phyloP scores from a whole-genome alignment of 257 asterid species.

The Solanum sparsipilum region DNA sequence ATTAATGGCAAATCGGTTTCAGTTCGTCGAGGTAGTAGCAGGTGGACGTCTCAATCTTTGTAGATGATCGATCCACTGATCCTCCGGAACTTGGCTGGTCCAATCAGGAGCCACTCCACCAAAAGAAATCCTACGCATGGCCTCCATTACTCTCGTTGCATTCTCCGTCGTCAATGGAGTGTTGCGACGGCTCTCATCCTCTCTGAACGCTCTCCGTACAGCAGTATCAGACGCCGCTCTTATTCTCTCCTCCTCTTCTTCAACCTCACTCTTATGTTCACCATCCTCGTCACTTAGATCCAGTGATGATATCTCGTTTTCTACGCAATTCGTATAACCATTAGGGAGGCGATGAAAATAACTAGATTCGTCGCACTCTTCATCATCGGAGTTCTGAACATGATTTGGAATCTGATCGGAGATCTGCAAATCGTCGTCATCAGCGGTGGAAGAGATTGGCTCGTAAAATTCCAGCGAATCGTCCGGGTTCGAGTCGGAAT shows the following conservation, averaged over 20 bases:
- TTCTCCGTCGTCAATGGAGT: slow-evolving; percentile 67
- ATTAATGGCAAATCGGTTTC: neutral
- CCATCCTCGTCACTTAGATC: slow-evolving; percentile 43
- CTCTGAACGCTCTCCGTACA: slow-evolving; percentile 52
- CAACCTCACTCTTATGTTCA: slow-evolving; percentile 6
- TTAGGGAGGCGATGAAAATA: slow-evolving; percentile 30
- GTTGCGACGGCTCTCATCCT: slow-evolving; percentile 69
- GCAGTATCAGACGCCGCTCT: slow-evolving; percentile 36
- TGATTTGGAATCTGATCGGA: slow-evolving; percentile 4
- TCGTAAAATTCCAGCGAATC: slow-evolving; percentile 54
- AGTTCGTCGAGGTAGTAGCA: slow-evolving; percentile 7
- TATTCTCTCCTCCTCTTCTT: slow-evolving; percentile 7
- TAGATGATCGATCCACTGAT: slow-evolving; percentile 55
- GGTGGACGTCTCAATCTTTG: slow-evolving; percentile 28
- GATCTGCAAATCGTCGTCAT: slow-evolving; percentile 18
- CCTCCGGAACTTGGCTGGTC: slow-evolving; percentile 58
- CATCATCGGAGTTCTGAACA: neutral
- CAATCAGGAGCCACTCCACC: slow-evolving; percentile 65
- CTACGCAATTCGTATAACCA: slow-evolving; percentile 33
- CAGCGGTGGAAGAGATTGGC: slow-evolving; percentile 39
- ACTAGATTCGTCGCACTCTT: slow-evolving; percentile 12
- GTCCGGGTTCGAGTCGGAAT: slow-evolving; percentile 55
- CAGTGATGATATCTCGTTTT: slow-evolving; percentile 42
- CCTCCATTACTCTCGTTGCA: slow-evolving; percentile 65
- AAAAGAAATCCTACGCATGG: slow-evolving; percentile 64